Conservation (phyloP, 1,139 yeast genomes). For the Zygoascus meyerae region DNA sequence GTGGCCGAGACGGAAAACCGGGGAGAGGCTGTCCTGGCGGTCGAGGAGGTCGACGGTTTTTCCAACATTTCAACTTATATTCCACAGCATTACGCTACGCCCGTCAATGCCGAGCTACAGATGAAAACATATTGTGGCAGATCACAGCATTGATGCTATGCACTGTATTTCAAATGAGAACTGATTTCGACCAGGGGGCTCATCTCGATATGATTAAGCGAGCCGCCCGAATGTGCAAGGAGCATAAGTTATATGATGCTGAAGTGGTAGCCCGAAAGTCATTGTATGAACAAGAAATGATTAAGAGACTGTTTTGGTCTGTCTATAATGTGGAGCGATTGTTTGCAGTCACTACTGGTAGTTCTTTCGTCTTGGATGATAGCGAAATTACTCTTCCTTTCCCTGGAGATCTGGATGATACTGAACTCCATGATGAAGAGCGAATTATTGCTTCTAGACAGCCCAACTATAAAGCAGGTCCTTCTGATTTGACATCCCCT, state of each 20-base stretch:
- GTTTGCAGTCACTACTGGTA: constrained; percentile 52
- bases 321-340: constrained; percentile 50
- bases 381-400: constrained; percentile 40
- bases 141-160: constrained; percentile 46
- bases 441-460: constrained; percentile 15
- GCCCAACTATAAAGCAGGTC: constrained; percentile 4
- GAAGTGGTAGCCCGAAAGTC: constrained; percentile 18
- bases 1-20: too few relatives aligned
- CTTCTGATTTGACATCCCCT: constrained; percentile 13
- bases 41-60: constrained; percentile 4
- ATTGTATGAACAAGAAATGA: constrained; percentile 34
- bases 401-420: constrained; percentile 38
- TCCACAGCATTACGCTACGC: constrained; percentile 52
- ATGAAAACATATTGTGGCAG: constrained; percentile 37
- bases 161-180: constrained; percentile 48
- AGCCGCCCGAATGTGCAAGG: constrained; percentile 38
- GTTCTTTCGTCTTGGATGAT: constrained; percentile 46
- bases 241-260: constrained; percentile 22
- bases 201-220: constrained; percentile 48
- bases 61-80: constrained; percentile 37
- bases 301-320: constrained; percentile 54
- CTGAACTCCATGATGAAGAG: constrained; percentile 19
- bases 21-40: neutral
- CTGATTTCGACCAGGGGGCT: constrained; percentile 51
- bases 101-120: constrained; percentile 38